These are phyloP conservation scores for Paracoccidioides brasiliensis DNA, from an alignment of 2,329 filamentous ascomycete genomes.

Conservation along the genomic window DNA sequence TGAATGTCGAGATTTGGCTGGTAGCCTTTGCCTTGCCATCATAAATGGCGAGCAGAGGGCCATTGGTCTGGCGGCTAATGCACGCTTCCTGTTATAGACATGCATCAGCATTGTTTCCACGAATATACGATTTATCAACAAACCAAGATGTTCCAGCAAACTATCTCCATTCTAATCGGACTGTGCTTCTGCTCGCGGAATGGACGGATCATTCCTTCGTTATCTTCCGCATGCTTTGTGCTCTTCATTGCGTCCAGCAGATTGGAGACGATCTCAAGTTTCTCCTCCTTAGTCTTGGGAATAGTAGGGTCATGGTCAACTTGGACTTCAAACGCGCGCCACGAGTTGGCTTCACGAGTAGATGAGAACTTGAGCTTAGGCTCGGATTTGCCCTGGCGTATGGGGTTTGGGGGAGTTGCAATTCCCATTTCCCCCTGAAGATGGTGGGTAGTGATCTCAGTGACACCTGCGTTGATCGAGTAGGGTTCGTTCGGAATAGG, in stretches of 20 bases:
- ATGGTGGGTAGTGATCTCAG: too few species aligned
- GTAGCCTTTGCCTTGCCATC: conserved; percentile 14
- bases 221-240: conserved; percentile 18
- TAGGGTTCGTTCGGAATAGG: neutral
- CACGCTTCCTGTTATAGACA: conserved; percentile 12
- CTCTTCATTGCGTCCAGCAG: conserved; percentile 23
- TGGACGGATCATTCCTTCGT: conserved; percentile 20
- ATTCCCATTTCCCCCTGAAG: neutral
- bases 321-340: neutral
- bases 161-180: conserved; percentile 17
- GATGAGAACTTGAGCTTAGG: conserved; percentile 9
- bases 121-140: conserved; percentile 1
- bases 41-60: conserved; percentile 16
- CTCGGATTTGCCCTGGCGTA: neutral
- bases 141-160: conserved; percentile 23
- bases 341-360: conserved; percentile 12
- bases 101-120: conserved; percentile 1
- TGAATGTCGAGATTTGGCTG: conserved; percentile 7
- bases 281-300: conserved; percentile 13
- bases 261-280: conserved; percentile 17
- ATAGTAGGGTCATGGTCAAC: conserved; percentile 16
- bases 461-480: neutral
- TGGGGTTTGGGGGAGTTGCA: neutral
- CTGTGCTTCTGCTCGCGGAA: conserved; percentile 18
- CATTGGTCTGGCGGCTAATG: conserved; percentile 16